These are phyloP conservation scores for Neonectria hederae DNA, from an alignment of 2,329 filamentous ascomycete species.

Conservation along the genomic window DNA sequence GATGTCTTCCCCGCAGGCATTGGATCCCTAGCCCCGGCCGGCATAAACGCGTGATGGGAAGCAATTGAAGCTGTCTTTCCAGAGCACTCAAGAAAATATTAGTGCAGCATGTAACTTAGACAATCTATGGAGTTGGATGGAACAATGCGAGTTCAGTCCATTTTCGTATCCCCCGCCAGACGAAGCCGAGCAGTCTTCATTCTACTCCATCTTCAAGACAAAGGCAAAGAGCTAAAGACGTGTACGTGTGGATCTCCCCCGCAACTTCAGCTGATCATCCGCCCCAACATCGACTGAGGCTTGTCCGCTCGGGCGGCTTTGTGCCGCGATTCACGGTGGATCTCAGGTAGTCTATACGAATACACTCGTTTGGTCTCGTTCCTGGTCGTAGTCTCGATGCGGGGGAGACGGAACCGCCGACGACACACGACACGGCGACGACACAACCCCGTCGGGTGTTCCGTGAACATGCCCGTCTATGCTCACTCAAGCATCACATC, in stretches of 20 bases:
- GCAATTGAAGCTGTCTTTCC: not conserved
- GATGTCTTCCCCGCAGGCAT: not conserved
- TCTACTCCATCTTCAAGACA: not conserved
- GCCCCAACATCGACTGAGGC: not conserved
- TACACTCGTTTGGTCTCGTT: not conserved
- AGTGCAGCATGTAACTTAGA: no score
- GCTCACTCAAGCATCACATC: not conserved
- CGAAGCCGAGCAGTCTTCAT: not conserved
- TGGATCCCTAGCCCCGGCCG: not conserved
- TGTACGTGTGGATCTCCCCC: not conserved
- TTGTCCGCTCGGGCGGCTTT: not conserved
- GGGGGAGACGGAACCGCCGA: constrained; percentile 13
- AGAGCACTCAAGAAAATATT: no score
- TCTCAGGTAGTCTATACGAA: no score
- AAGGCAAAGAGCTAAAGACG: not conserved
- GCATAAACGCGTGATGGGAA: not conserved
- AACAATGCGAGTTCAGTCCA: not conserved
- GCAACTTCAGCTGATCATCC: not conserved
- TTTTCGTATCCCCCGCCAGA: not conserved
- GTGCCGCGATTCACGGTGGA: not conserved
- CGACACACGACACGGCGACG: not conserved
- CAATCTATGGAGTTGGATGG: not conserved
- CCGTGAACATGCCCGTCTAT: not conserved
- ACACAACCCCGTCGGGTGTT: constrained; percentile 8
- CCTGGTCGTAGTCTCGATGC: not conserved